Conservation (phyloP, 176 grass and related monocot genomes). For the Carex kokanica region DNA sequence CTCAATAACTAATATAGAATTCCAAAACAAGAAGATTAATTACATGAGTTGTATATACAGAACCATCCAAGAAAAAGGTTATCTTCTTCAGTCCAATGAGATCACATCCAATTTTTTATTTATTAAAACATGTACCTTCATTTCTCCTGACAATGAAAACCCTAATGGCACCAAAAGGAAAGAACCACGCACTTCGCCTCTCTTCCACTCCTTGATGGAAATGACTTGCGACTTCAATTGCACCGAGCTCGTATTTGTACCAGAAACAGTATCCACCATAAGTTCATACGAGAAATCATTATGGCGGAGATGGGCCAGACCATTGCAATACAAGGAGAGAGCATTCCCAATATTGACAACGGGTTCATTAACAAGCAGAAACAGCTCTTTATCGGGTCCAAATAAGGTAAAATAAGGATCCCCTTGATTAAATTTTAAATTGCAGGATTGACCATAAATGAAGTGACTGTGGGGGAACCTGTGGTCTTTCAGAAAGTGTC, state of each 20-base stretch:
- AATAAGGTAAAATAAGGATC: slow-evolving; percentile 50
- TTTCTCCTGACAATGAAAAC: slow-evolving; percentile 31
- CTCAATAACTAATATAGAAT: no score
- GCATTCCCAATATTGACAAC: slow-evolving; percentile 30
- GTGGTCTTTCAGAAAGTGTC: slow-evolving; percentile 52
- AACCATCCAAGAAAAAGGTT: no score
- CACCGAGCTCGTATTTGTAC: slow-evolving; percentile 30
- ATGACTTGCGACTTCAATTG: slow-evolving; percentile 37
- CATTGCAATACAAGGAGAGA: slow-evolving; percentile 41
- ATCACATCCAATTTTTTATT: background rate
- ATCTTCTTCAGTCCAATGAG: background rate
- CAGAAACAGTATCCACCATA: slow-evolving; percentile 8
- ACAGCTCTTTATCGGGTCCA: slow-evolving; percentile 52
- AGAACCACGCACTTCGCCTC: slow-evolving; percentile 7
- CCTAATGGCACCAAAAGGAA: slow-evolving; percentile 51
- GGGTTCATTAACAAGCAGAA: slow-evolving; percentile 54
- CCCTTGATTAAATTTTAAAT: slow-evolving; percentile 30
- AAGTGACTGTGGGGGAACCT: slow-evolving; percentile 29
- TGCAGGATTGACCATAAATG: slow-evolving; percentile 28
- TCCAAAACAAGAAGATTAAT: no score
- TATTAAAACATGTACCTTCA: slow-evolving; percentile 27
- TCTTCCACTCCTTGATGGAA: slow-evolving; percentile 31
- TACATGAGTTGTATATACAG: no score
- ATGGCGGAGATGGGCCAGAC: slow-evolving; percentile 17
- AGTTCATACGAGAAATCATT: slow-evolving; percentile 47